Evolutionary conservation across 2,329 filamentous ascomycete genomes (phyloP).

Genomic region (Gnomoniopsis sp.): DNA sequence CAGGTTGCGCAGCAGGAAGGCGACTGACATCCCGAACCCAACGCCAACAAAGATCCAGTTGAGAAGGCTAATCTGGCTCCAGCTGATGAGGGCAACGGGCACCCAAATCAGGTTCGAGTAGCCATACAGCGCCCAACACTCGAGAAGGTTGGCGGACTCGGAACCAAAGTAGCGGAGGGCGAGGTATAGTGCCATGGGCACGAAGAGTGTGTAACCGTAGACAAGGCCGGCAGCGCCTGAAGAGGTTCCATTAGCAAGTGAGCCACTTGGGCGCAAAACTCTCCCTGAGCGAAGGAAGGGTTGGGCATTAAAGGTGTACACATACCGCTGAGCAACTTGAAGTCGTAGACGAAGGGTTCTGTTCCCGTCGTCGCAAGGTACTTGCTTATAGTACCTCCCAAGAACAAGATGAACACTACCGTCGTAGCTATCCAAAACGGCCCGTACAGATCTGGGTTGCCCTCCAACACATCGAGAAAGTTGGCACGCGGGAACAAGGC

Average conservation of each 20-base stretch:
- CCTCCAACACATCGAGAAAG: slow-evolving; percentile 95
- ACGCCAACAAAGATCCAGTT: slow-evolving; percentile 93
- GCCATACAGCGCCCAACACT: slow-evolving; percentile 93
- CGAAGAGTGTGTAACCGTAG: slow-evolving; percentile 89
- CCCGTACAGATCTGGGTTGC: slow-evolving; percentile 94
- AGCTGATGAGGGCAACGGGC: slow-evolving; percentile 85
- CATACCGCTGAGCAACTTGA: slow-evolving; percentile 77
- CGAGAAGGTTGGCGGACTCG: slow-evolving; percentile 86
- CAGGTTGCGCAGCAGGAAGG: slow-evolving; percentile 80
- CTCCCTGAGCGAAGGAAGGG: slow-evolving; percentile 1
- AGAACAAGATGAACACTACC: slow-evolving; percentile 89
- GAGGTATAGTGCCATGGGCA: slow-evolving; percentile 82
- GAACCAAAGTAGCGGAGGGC: slow-evolving; percentile 93
- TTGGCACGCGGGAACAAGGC: slow-evolving; percentile 89
- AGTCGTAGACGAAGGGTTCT: slow-evolving; percentile 85
- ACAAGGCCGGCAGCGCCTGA: slow-evolving; percentile 81
- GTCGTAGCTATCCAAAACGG: slow-evolving; percentile 99
- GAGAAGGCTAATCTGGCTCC: slow-evolving; percentile 79
- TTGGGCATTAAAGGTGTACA: slow-evolving; percentile 9
- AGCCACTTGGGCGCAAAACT: background rate
- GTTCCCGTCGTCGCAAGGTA: slow-evolving; percentile 71
- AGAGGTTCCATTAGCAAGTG: background rate
- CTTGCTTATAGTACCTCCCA: slow-evolving; percentile 92
- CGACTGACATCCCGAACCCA: slow-evolving; percentile 77
- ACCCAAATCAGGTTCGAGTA: slow-evolving; percentile 98